A percentile compares a stretch with the other conserved stretches of the same genome.
Evolutionary conservation across 768 basidiomycete species (phyloP).

Genomic region (Boletus speciosus): DNA sequence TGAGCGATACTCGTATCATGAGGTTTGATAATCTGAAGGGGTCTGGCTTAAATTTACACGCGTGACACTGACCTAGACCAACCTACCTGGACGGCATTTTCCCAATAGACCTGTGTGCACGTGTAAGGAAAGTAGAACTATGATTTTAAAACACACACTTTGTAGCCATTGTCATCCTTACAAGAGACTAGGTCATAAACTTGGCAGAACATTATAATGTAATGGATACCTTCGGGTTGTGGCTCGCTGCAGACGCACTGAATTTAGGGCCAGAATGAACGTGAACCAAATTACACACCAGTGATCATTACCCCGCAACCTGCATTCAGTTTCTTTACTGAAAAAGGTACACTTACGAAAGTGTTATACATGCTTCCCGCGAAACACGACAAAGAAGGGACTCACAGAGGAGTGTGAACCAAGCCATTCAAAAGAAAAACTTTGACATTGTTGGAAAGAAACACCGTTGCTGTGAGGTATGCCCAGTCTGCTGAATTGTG

Average conservation of each 20-base stretch:
- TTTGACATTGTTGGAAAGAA: constrained; percentile 59
- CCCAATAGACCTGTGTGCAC: constrained; percentile 73
- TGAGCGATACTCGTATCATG: constrained; percentile 76
- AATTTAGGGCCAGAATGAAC: not conserved
- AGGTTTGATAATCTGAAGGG: constrained; percentile 70
- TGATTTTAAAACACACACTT: constrained; percentile 39
- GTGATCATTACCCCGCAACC: constrained; percentile 91
- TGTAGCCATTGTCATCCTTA: constrained; percentile 86
- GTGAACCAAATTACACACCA: constrained; percentile 40
- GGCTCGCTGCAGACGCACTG: constrained; percentile 52
- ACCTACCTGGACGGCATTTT: constrained; percentile 77
- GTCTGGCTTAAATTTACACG: not conserved
- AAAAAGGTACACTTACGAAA: constrained; percentile 71
- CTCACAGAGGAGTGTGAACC: constrained; percentile 79
- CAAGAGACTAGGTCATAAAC: constrained; percentile 1
- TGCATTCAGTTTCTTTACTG: constrained; percentile 60
- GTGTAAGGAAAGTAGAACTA: not conserved
- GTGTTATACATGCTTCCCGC: not conserved
- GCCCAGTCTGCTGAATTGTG: constrained; percentile 80
- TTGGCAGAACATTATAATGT: not conserved
- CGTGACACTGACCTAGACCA: not conserved
- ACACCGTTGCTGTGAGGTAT: constrained; percentile 65
- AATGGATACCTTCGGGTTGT: constrained; percentile 76
- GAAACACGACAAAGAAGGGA: not conserved
- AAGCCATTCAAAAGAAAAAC: constrained; percentile 67